phyloP scores from a whole-genome alignment of 768 basidiomycete genomes.

The Mycena haematopus region DNA sequence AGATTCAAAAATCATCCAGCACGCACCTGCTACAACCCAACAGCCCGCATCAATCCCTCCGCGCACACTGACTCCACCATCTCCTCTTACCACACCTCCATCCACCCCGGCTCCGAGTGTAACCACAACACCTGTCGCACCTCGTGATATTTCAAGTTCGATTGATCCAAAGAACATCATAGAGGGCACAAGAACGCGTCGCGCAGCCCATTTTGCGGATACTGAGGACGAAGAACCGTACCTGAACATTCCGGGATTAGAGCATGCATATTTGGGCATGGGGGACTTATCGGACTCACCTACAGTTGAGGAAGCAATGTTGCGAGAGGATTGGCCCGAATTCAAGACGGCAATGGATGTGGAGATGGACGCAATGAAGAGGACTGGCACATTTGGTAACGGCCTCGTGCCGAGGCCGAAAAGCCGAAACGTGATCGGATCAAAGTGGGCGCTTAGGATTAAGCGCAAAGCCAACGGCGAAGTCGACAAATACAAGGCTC shows the following conservation, averaged over 20 bases:
- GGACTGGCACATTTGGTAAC: conserved; percentile 22
- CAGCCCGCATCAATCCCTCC: not conserved
- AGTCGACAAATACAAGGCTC: conserved; percentile 39
- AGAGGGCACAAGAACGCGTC: conserved; percentile 16
- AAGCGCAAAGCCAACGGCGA: conserved; percentile 43
- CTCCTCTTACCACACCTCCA: conserved; percentile 21
- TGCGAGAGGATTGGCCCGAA: conserved; percentile 11
- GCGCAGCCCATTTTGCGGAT: conserved; percentile 4
- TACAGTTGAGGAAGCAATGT: conserved; percentile 18
- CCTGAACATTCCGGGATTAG: not conserved
- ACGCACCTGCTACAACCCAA: conserved; percentile 16
- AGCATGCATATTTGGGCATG: conserved; percentile 16
- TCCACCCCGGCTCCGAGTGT: conserved; percentile 1
- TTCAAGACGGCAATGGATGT: conserved; percentile 12
- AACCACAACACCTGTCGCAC: not conserved
- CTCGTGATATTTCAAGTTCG: conserved; percentile 14
- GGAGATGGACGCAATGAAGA: conserved; percentile 21
- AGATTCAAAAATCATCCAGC: conserved; percentile 22
- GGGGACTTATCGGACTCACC: conserved; percentile 10
- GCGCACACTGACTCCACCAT: not conserved
- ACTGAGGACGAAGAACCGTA: not conserved
- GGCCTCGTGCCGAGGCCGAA: conserved; percentile 30
- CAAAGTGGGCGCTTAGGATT: conserved; percentile 36
- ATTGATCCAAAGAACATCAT: conserved; percentile 21
- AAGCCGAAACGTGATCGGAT: conserved; percentile 32